A percentile compares a stretch with the other conserved stretches of the same genome.
Evolutionary conservation across 371 early-diverging fungal genomes (phyloP).

Genomic region (Mortierella sp.): DNA sequence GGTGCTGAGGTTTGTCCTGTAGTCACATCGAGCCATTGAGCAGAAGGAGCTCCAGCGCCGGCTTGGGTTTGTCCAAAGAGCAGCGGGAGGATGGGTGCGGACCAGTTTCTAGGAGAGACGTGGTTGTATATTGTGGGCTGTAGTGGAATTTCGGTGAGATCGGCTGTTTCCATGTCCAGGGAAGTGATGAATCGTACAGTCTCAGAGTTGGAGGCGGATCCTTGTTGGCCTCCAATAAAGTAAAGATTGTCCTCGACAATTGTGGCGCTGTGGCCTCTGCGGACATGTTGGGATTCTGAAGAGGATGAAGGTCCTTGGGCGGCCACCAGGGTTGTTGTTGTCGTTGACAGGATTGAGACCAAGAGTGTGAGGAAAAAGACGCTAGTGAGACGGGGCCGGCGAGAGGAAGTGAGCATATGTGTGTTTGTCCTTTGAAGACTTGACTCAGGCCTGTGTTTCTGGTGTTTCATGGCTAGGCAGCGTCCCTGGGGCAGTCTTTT

Average conservation of each 20-base stretch:
- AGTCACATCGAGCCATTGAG: constrained; percentile 20
- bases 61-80: constrained; percentile 19
- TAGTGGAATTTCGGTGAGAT: constrained; percentile 13
- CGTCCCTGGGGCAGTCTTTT: too few species aligned
- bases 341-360: neutral
- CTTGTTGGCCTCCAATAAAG: constrained; percentile 37
- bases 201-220: neutral
- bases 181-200: constrained; percentile 22
- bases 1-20: neutral
- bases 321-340: neutral
- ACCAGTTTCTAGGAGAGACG: constrained; percentile 11
- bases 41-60: neutral
- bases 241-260: constrained; percentile 20
- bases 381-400: neutral
- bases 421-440: too few species aligned
- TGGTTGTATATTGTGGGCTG: constrained; percentile 20
- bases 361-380: constrained; percentile 5
- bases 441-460: too few species aligned
- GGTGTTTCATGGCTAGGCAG: too few species aligned
- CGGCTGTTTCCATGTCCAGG: constrained; percentile 14
- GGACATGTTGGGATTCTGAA: neutral
- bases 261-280: constrained; percentile 26
- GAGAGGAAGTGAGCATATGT: constrained; percentile 1
- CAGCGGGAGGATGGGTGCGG: neutral
- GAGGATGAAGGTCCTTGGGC: constrained; percentile 4